Percentiles rank a stretch among this genome's conserved stretches.
phyloP scores from a whole-genome alignment of 225 moss, liverwort and hornwort species.

The Rhytidiadelphus loreus region DNA sequence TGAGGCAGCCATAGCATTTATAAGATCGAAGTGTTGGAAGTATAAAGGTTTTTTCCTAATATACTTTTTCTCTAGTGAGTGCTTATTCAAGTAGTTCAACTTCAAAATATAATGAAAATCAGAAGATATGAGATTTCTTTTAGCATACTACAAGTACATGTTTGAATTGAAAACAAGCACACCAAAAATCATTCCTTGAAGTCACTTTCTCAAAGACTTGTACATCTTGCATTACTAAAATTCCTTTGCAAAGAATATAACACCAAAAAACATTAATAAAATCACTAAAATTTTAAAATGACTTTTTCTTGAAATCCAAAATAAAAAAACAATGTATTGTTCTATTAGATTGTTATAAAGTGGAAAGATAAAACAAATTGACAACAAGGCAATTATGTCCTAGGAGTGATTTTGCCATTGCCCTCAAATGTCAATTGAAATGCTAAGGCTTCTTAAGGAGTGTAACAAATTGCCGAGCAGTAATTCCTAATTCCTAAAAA shows the following conservation, averaged over 20 bases:
- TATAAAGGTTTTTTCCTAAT: not conserved
- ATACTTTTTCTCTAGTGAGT: fast-evolving
- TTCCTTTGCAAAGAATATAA: not conserved
- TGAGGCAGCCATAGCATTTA: fast-evolving
- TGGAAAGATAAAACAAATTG: not conserved
- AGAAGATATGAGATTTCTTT: not conserved
- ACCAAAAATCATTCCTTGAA: not conserved
- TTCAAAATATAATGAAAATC: not conserved
- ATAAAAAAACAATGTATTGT: not conserved
- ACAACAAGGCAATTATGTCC: fast-evolving
- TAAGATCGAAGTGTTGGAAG: no score
- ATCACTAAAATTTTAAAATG: not conserved
- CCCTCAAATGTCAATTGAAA: not conserved
- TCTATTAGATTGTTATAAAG: no score
- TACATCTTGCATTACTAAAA: fast-evolving
- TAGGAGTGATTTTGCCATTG: not conserved
- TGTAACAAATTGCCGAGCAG: fast-evolving
- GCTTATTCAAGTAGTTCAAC: fast-evolving
- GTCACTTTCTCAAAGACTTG: not conserved
- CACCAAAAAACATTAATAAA: not conserved
- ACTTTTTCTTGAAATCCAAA: not conserved
- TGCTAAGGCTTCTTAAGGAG: not conserved
- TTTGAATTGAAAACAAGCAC: not conserved
- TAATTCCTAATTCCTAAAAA: not conserved
- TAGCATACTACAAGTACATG: not conserved